Base-by-base conservation (phyloP, 768 basidiomycete genomes). In the Suillus placidus region DNA sequence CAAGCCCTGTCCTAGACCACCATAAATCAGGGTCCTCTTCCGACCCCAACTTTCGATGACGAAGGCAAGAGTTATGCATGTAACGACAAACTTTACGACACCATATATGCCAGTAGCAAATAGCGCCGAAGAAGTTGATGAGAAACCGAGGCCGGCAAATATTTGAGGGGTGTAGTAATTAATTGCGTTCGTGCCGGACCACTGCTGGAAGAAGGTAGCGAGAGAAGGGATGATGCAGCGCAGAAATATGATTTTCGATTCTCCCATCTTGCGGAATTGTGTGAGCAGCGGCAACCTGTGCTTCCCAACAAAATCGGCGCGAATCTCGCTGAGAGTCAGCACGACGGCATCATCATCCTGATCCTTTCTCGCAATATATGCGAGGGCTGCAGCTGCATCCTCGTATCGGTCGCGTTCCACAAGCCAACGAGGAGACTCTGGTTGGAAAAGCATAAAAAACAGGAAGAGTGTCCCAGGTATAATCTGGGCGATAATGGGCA, bases 391-490 rank as follows among this genome's bases (percentile, higher is more conserved):
- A 1, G 72, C 74, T 5, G 80, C 80, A 2, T 80, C 76, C 10
- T 78, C 77, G 40, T 73, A 76, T 3, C 74, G 70, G 35, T 74
- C 75, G 26, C 70, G 73, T 66, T 80, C 78, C 8, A 77, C 79
- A 6, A 82, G 67, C 80, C 80, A 81, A 2, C 80, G 76, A 14
- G 81, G 80, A 1, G 81, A 81, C 69, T 82, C 80, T 2, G 80
- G 76, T 37, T 81, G 77, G 66, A 77, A 77, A 38, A 73, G 64
- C 79, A 81, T 80, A 16, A 70, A 67, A 16, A 73, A 0, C 20
- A 78, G 68, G 61, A 82, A 77, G 23, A 83, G 66, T 12, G 74
- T 68, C 3, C 80, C 77, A 0, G 80, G 82, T n/a, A 83, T 73
- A n/a, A 79, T 64, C 65, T 81, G 81, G 32, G 74, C 65, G 38